These are phyloP conservation scores for Fusarium floridanum DNA, from an alignment of 2,329 filamentous ascomycete species.

Conservation along the genomic window DNA sequence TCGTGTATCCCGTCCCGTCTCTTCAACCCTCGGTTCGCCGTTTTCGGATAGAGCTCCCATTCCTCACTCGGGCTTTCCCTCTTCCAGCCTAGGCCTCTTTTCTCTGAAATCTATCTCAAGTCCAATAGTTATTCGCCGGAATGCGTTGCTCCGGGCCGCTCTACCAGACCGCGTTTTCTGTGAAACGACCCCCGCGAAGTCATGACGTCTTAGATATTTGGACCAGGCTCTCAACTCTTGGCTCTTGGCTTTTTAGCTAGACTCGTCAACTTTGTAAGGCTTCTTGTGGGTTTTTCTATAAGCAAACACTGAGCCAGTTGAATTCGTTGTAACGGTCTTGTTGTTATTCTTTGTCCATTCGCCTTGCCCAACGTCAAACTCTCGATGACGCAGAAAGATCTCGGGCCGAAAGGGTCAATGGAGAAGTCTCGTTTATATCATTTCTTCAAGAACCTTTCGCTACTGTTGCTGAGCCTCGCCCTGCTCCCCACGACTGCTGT, in stretches of 20 bases:
- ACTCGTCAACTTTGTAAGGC: background rate
- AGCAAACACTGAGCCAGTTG: background rate
- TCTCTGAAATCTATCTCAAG: background rate
- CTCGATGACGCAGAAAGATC: background rate
- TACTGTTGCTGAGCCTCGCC: conserved; percentile 27
- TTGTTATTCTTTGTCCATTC: background rate
- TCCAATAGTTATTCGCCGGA: background rate
- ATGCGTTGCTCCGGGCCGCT: conserved; percentile 8
- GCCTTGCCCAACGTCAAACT: background rate
- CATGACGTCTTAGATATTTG: conserved; percentile 38
- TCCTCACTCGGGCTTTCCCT: background rate
- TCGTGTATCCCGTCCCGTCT: background rate
- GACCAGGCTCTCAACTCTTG: background rate
- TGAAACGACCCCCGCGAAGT: conserved; percentile 26
- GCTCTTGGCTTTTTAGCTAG: background rate
- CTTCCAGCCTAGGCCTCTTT: background rate
- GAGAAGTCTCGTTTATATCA: conserved; percentile 10
- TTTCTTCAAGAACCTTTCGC: conserved; percentile 29
- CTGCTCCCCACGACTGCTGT: conserved; percentile 12
- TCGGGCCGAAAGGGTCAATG: background rate
- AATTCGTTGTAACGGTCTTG: background rate
- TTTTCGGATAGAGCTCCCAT: background rate
- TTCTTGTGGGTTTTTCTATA: background rate
- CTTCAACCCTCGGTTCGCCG: background rate
- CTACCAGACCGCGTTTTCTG: background rate